Evolutionary conservation across 352 stramenopile genomes (phyloP).

Genomic region (Phytophthora parvispora): DNA sequence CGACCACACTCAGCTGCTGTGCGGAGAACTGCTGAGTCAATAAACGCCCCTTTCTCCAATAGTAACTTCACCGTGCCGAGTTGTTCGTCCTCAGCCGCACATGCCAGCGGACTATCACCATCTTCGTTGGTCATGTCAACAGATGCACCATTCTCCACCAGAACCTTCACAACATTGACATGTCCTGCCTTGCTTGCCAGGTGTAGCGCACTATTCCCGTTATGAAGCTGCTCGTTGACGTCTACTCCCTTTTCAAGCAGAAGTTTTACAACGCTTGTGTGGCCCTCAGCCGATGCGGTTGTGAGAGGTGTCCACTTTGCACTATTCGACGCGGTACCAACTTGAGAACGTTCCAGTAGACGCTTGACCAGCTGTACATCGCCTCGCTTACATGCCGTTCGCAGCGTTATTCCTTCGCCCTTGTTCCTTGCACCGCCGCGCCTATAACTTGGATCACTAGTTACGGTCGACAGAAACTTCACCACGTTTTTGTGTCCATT

Average conservation of each 20-base stretch:
- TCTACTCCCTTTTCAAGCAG: not conserved
- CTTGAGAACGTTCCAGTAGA: not conserved
- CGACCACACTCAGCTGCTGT: not conserved
- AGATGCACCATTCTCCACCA: not conserved
- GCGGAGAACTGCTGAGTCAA: not conserved
- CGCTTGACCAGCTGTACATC: not conserved
- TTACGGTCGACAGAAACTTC: not conserved
- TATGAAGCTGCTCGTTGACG: not conserved
- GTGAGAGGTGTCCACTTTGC: conserved; percentile 1
- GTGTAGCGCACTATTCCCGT: not conserved
- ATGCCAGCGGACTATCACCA: not conserved
- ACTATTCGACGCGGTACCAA: not conserved
- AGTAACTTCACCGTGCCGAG: not conserved
- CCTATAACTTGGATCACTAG: not conserved
- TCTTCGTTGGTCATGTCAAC: not conserved
- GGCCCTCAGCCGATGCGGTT: not conserved
- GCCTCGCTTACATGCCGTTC: not conserved
- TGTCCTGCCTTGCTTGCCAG: not conserved
- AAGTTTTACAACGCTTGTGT: not conserved
- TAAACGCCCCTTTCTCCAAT: not conserved
- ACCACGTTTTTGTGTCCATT: not conserved
- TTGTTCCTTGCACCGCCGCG: not conserved
- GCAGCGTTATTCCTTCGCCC: not conserved
- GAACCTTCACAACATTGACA: not conserved
- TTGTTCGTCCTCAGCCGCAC: not conserved